phyloP scores from a whole-genome alignment of 805 yeast genomes.

The Wickerhamiella domercqiae region DNA sequence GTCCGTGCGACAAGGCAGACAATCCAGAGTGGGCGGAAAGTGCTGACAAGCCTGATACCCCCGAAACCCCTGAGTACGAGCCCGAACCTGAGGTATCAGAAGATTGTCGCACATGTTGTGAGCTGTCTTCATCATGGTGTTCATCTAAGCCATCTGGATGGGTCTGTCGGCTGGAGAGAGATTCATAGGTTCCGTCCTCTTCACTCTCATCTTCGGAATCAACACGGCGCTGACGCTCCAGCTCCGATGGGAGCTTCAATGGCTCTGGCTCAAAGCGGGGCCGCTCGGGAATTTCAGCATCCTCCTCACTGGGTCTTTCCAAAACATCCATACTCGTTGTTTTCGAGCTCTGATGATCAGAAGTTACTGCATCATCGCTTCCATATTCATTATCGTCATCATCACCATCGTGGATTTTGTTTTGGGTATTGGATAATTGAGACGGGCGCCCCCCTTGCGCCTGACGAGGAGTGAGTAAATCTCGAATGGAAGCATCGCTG shows the following conservation, averaged over 20 bases:
- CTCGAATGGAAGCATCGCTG: slow-evolving; percentile 14
- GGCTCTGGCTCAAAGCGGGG: background rate
- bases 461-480: slow-evolving; percentile 18
- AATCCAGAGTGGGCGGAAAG: background rate
- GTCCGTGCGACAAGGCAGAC: background rate
- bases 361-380: background rate
- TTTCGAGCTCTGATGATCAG: background rate
- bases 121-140: background rate
- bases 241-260: background rate
- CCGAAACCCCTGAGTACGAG: background rate
- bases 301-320: background rate
- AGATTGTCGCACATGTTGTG: background rate
- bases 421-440: background rate
- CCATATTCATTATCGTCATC: background rate
- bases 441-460: slow-evolving; percentile 9
- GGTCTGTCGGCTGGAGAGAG: background rate
- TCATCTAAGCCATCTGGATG: background rate
- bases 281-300: background rate
- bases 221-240: no score
- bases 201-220: no score
- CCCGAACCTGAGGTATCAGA: background rate
- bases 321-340: background rate
- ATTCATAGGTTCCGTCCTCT: background rate
- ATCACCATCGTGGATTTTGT: slow-evolving; percentile 4
- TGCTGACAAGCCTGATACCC: background rate